Evolutionary conservation across 2,329 filamentous ascomycete genomes (phyloP).

Genomic region (Aspergillus fumigatiaffinis): DNA sequence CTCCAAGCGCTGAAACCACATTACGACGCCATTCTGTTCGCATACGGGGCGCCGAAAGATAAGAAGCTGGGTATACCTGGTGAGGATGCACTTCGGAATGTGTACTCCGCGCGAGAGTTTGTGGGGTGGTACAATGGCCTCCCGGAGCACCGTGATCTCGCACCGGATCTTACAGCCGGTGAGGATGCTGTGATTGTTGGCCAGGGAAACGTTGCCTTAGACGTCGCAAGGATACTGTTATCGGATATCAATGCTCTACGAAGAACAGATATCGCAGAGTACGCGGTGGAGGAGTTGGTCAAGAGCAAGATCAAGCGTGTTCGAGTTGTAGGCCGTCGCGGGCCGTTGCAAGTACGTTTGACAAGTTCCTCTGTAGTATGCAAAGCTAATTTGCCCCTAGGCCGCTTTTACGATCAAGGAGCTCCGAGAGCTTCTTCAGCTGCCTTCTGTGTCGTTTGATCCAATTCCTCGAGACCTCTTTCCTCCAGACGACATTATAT

Average conservation of each 20-base stretch:
- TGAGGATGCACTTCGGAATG: constrained; percentile 62
- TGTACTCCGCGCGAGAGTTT: constrained; percentile 86
- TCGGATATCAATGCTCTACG: constrained; percentile 68
- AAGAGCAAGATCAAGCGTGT: constrained; percentile 74
- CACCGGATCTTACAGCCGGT: constrained; percentile 68
- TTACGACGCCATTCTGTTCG: constrained; percentile 88
- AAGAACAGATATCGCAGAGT: constrained; percentile 83
- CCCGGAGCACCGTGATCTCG: constrained; percentile 70
- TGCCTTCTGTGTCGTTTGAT: constrained; percentile 68
- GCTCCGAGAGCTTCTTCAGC: constrained; percentile 77
- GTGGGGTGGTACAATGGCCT: constrained; percentile 99
- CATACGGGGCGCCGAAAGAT: constrained; percentile 87
- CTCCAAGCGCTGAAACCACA: constrained; percentile 68
- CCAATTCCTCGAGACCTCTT: constrained; percentile 64
- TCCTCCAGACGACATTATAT: constrained; percentile 57
- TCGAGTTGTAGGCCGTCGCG: constrained; percentile 81
- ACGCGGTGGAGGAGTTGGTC: constrained; percentile 70
- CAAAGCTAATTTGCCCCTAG: constrained; percentile 39
- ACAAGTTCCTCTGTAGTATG: neutral
- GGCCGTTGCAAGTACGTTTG: constrained; percentile 70
- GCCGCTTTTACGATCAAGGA: constrained; percentile 96
- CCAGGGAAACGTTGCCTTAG: constrained; percentile 92
- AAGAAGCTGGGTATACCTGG: constrained; percentile 73
- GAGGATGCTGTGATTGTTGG: constrained; percentile 87
- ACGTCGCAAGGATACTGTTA: constrained; percentile 84